phyloP scores from a whole-genome alignment of 805 yeast species.

The Cephaloascus fragrans region DNA sequence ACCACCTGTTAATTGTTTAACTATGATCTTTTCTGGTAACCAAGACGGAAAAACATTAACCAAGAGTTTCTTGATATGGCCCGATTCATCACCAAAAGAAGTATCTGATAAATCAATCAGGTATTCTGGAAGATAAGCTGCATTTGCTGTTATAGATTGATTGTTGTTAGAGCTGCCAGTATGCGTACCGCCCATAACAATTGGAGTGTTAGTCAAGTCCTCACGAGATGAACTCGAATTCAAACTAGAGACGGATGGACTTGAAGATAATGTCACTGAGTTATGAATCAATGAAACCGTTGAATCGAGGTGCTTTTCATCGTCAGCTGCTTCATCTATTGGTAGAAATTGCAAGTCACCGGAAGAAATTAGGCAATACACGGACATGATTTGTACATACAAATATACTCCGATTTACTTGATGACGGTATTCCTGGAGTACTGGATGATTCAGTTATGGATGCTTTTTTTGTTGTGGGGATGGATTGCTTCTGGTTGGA shows the following conservation, averaged over 20 bases:
- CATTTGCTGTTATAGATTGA: slow-evolving; percentile 20
- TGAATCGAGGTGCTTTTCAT: not conserved
- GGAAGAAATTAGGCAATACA: slow-evolving; percentile 15
- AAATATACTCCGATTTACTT: too few relatives aligned
- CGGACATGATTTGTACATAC: too few relatives aligned
- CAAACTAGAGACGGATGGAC: not conserved
- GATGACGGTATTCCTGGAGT: too few relatives aligned
- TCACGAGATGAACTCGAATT: not conserved
- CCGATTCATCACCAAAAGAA: slow-evolving; percentile 20
- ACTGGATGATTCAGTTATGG: too few relatives aligned
- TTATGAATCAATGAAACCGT: not conserved
- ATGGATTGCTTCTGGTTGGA: too few relatives aligned
- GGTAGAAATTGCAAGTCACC: slow-evolving; percentile 17
- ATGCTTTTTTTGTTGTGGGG: too few relatives aligned
- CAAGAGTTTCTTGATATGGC: slow-evolving; percentile 28
- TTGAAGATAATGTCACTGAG: not conserved
- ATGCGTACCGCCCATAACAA: slow-evolving; percentile 1
- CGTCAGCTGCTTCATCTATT: slow-evolving; percentile 1
- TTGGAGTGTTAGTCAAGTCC: not conserved
- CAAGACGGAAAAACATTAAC: slow-evolving; percentile 33
- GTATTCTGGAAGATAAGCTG: slow-evolving; percentile 38
- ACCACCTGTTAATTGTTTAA: slow-evolving; percentile 48
- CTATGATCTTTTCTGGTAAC: slow-evolving; percentile 15
- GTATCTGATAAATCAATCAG: slow-evolving; percentile 24
- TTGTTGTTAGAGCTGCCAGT: not conserved